A percentile compares a stretch with the other conserved stretches of the same genome.
Evolutionary conservation across 495 filamentous ascomycete genomes (phyloP).

Genomic region (Echria macrotheca): DNA sequence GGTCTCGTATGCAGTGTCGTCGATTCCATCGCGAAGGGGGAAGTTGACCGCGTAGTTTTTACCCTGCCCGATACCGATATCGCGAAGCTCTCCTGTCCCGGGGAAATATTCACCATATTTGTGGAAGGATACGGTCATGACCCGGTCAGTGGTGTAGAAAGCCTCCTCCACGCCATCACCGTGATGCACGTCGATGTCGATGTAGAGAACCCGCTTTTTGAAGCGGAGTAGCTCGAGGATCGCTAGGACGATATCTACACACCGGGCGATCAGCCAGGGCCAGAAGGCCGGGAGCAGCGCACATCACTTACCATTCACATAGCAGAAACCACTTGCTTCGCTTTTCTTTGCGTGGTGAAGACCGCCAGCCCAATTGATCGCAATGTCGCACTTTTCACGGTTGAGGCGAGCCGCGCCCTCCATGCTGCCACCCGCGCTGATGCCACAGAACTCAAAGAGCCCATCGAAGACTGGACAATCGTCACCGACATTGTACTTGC

Average conservation of each 20-base stretch:
- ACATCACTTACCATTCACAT: constrained; percentile 84
- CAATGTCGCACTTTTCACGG: constrained; percentile 91
- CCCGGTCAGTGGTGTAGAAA: constrained; percentile 92
- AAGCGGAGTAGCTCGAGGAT: constrained; percentile 84
- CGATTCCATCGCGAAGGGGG: constrained; percentile 92
- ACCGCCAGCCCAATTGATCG: constrained; percentile 98
- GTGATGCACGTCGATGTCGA: constrained; percentile 98
- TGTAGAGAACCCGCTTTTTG: constrained; percentile 89
- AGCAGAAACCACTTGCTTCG: constrained; percentile 94
- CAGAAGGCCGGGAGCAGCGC: too few species aligned
- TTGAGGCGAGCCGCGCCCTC: constrained; percentile 92
- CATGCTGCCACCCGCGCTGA: constrained; percentile 95
- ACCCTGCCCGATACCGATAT: constrained; percentile 87
- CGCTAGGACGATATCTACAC: constrained; percentile 85
- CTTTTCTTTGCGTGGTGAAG: constrained; percentile 96
- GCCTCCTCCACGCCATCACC: constrained; percentile 96
- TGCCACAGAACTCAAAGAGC: constrained; percentile 96
- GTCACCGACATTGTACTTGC: constrained; percentile 95
- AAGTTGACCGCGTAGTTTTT: constrained; percentile 97
- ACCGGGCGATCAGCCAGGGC: background rate
- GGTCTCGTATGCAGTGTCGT: constrained; percentile 84
- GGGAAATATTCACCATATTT: constrained; percentile 99
- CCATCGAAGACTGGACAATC: constrained; percentile 98
- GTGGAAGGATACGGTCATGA: constrained; percentile 95
- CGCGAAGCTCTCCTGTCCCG: constrained; percentile 90